A percentile compares a stretch with the other conserved stretches of the same genome.
These are phyloP conservation scores for Annulohypoxylon stygium DNA, from an alignment of 495 filamentous ascomycete species.

Conservation along the genomic window DNA sequence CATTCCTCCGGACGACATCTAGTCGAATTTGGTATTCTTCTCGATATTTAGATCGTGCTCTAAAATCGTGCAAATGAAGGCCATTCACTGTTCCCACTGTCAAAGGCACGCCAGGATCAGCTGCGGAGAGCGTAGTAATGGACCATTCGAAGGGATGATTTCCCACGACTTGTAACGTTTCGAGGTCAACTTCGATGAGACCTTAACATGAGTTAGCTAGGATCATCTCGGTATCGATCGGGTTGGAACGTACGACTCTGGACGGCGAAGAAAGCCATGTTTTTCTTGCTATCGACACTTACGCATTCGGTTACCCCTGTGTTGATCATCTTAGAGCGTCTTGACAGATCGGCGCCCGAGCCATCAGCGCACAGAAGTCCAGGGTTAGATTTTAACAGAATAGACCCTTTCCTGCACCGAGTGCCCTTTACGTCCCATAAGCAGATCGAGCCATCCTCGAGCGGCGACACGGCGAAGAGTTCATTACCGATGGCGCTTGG, in stretches of 20 bases:
- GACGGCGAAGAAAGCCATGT: conserved; percentile 81
- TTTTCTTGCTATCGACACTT: conserved; percentile 78
- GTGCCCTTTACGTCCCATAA: conserved; percentile 84
- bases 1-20: conserved; percentile 51
- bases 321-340: conserved; percentile 62
- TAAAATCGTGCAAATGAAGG: conserved; percentile 86
- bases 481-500: conserved; percentile 60
- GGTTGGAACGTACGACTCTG: conserved; percentile 68
- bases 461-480: conserved; percentile 77
- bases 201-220: conserved; percentile 55
- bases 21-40: conserved; percentile 49
- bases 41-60: conserved; percentile 54
- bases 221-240: neutral
- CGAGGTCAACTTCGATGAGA: conserved; percentile 86
- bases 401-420: conserved; percentile 69
- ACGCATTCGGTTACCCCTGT: conserved; percentile 87
- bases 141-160: conserved; percentile 83
- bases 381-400: conserved; percentile 73
- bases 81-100: conserved; percentile 88
- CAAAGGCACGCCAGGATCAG: conserved; percentile 77
- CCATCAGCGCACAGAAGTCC: conserved; percentile 71
- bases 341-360: conserved; percentile 57
- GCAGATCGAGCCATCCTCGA: conserved; percentile 88
- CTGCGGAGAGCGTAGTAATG: conserved; percentile 85
- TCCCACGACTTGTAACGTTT: conserved; percentile 77